phyloP scores from a whole-genome alignment of 495 filamentous ascomycete species.

The Hyaloscypha bicolor region DNA sequence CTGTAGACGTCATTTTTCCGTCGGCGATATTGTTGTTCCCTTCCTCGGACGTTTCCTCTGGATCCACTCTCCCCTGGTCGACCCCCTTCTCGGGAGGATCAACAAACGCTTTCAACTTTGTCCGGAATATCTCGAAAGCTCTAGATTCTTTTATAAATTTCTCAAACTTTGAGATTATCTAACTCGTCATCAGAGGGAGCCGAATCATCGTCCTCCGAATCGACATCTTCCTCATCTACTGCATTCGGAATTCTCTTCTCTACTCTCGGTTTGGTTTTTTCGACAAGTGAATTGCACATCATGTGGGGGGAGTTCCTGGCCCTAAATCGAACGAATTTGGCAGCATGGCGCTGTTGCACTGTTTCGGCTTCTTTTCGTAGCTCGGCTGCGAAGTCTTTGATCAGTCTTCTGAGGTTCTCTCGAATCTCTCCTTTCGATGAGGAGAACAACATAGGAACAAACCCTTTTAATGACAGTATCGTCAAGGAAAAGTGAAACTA shows the following conservation, averaged over 20 bases:
- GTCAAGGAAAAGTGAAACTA: conserved; percentile 18
- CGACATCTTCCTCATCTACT: conserved; percentile 1
- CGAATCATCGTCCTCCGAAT: conserved; percentile 14
- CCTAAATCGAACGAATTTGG: conserved; percentile 20
- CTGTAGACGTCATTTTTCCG: neutral
- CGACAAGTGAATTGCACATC: conserved; percentile 13
- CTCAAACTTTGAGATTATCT: conserved; percentile 19
- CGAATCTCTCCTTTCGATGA: conserved; percentile 13
- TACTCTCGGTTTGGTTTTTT: neutral
- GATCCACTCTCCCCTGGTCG: neutral
- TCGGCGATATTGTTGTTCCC: neutral
- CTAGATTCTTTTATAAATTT: conserved; percentile 22
- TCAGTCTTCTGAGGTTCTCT: conserved; percentile 15
- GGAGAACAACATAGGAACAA: conserved; percentile 1
- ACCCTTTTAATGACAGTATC: conserved; percentile 6
- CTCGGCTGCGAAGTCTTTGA: conserved; percentile 15
- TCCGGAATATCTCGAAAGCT: conserved; percentile 7
- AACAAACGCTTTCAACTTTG: conserved; percentile 15
- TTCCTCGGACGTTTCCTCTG: neutral
- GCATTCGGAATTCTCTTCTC: neutral
- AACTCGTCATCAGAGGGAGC: conserved; percentile 13
- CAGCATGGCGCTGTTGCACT: conserved; percentile 9
- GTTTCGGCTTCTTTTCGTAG: conserved; percentile 21
- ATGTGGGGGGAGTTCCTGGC: conserved; percentile 25
- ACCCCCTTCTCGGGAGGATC: neutral